Evolutionary conservation across 129 eudicot species (phyloP), one percentile per base, ranked within the genome.

Genomic region (Dittrichia graveolens): DNA sequence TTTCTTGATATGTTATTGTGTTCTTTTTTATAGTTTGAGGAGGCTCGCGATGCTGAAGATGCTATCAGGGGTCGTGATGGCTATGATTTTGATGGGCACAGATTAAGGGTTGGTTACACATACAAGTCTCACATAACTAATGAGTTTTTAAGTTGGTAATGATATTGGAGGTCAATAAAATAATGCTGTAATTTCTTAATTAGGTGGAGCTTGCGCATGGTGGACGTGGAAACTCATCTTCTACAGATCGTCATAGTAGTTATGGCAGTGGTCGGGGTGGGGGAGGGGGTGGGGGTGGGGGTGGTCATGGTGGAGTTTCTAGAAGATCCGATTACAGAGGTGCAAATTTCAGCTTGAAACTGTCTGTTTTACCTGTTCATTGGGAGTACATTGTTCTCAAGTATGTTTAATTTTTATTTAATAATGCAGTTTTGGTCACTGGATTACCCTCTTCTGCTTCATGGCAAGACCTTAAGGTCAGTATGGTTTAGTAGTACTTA

Each of bases 151-250:
- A 2, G 67, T 3, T 49, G 52, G 69, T 39, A 40, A 19, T 76
- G 5, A 11, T 24, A 61, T 35, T 48, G 48, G 15, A 43, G 10
- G 13, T 10, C 53, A 72, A 56, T 15, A 44, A 42, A 8, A 8
- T 75, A 65, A 61, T 72, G 19, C 43, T 55, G 16, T 61, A 11
- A n/a, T 64, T 72, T 39, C 42, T 71, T 40, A 37, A 35, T 48
- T 59, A 92, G 97, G 97, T 92, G 43, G 97, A 92, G 79, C 93
- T 92, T 73, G 97, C 97, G 19, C 97, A 92, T 72, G 97, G 97
- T 74, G 97, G 97, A 4, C 97, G 97, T 50, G 96, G 96, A n/a
- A 67, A 86, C 78, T 75, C 92, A 24, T 92, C 97, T 41, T 87
- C 96, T 16, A 75, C 66, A 7, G 94, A 89, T 75, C 94, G 94